Percentiles rank a stretch among this genome's conserved stretches.
phyloP scores from a whole-genome alignment of 306 rosid genomes.

The Boehmeria nivea region DNA sequence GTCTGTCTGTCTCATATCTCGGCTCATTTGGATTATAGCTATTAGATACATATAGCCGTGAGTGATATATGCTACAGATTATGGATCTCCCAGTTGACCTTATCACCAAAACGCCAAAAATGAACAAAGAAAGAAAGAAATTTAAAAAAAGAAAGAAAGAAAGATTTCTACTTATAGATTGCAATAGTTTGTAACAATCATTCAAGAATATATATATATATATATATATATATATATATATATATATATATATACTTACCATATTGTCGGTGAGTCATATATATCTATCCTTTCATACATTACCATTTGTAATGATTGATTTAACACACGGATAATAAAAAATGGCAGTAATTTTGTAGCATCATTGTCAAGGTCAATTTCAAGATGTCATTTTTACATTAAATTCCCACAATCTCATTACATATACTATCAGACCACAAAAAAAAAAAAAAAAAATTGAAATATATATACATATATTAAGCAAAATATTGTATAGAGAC shows the following conservation, averaged over 20 bases:
- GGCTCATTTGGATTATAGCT: conserved; percentile 17
- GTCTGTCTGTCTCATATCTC: conserved; percentile 11
- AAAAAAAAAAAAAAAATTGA: not conserved
- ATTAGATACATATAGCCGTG: not conserved
- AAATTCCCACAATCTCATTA: conserved; percentile 3
- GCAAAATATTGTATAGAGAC: not conserved
- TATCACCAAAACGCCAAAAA: conserved; percentile 5
- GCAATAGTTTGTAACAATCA: too few relatives aligned
- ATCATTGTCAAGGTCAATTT: conserved; percentile 32
- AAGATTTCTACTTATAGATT: not conserved
- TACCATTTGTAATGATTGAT: too few relatives aligned
- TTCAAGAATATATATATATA: too few relatives aligned
- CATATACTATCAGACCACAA: conserved; percentile 1
- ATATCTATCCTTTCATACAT: too few relatives aligned
- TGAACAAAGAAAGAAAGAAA: not conserved
- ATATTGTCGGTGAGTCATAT: not conserved
- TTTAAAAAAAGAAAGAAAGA: too few relatives aligned
- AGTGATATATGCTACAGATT: not conserved
- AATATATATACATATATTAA: not conserved
- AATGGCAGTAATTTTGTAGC: not conserved
- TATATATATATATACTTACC: not conserved
- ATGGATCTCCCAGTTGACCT: conserved; percentile 19
- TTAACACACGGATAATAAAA: too few relatives aligned
- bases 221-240: too few relatives aligned
- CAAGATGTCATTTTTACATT: conserved; percentile 30